Base-by-base conservation (phyloP, 495 filamentous ascomycete species). In the Bryoglossum gracile region DNA sequence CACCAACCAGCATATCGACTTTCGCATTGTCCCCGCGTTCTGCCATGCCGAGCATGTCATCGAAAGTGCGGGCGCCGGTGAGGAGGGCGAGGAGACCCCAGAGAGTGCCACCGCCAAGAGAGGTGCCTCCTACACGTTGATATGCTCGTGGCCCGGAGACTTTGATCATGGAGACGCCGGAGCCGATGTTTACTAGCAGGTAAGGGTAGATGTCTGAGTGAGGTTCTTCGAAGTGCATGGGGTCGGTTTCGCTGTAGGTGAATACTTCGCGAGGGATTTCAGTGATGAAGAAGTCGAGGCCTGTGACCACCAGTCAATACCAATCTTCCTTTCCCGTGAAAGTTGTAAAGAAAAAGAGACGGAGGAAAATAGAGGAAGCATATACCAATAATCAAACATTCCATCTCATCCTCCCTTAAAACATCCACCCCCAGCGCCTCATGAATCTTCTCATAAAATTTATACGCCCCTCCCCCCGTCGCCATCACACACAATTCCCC, bases 131-230 rank as follows among this genome's bases (percentile, higher is more conserved):
- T 19, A 98, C 88, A 57, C 92, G 86, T 60, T 90, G 70, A 65
- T 83, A 96, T 47, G 86, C 72, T 22, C 80, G 77, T 16, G 89
- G 89, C 0, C 89, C 90, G 1, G 86, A 91, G 4, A 98, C 92
- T 63, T 96, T 98, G 65, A 98, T 85, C 77, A 98, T 96, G n/a
- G 83, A 89, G 9, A 98, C 92, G 23, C 92, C 92, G 23, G 90
- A 96, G n/a, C 92, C 92, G 56, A 98, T 98, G 67, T 98, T 98
- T 46, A 98, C 92, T 25, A 98, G 81, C 17, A 98, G 80, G 61
- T 98, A 98, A 0, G 92, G 92, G 64, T 98, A 98, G 35, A 94
- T 85, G 53, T 90, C 79, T 14, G 67, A 65, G 35, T 75, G 74
- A 10, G 86, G 74, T 44, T 82, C 73, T 50, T 82, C 78, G 61